Conservation (phyloP, 176 grass and related monocot species). For the Neostapfia colusana region DNA sequence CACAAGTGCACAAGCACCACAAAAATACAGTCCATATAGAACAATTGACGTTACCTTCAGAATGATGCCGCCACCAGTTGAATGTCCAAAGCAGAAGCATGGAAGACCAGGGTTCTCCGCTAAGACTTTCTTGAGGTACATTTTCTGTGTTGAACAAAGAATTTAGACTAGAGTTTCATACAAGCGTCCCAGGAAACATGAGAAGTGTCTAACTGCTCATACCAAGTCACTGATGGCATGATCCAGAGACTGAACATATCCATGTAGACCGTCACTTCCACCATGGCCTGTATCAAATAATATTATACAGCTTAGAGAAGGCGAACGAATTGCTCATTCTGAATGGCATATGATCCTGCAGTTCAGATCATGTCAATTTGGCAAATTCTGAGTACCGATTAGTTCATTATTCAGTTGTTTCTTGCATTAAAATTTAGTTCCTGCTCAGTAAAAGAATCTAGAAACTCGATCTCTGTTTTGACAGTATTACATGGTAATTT, state of each 20-base stretch:
- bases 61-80: constrained; percentile 83
- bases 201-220: constrained; percentile 8
- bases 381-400: background rate
- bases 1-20: background rate
- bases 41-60: constrained; percentile 58
- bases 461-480: background rate
- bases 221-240: constrained; percentile 79
- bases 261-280: constrained; percentile 86
- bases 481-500: background rate
- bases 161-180: constrained; percentile 2
- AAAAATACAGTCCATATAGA: background rate
- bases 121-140: constrained; percentile 68
- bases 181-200: background rate
- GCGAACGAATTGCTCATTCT: background rate
- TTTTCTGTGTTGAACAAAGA: constrained; percentile 54
- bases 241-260: constrained; percentile 92
- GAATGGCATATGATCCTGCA: background rate
- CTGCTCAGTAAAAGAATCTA: background rate
- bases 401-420: background rate
- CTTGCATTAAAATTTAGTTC: background rate
- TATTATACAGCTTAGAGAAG: constrained; percentile 11
- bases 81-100: constrained; percentile 92
- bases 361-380: background rate
- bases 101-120: constrained; percentile 65
- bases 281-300: constrained; percentile 67